phyloP scores from a whole-genome alignment of 1,139 yeast species.

The Debaryomyces sp. region DNA sequence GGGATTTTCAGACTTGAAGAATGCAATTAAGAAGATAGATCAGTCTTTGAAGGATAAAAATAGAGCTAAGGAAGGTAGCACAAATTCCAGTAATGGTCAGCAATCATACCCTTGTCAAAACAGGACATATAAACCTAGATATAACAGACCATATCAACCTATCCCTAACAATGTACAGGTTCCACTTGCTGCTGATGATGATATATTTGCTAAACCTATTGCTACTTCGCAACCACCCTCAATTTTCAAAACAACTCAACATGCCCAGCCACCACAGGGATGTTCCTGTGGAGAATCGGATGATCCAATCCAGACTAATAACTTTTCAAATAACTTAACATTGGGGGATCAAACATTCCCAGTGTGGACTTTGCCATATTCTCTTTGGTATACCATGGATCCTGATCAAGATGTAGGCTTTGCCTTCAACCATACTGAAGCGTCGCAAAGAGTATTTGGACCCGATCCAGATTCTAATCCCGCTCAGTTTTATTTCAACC shows the following conservation, averaged over 20 bases:
- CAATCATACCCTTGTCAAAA: conserved; percentile 7
- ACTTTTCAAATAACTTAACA: conserved; percentile 45
- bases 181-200: conserved; percentile 6
- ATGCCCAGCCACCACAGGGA: conserved; percentile 37
- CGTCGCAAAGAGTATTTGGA: conserved; percentile 44
- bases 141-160: background rate
- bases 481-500: conserved; percentile 48
- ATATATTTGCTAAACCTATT: conserved; percentile 27
- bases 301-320: conserved; percentile 47
- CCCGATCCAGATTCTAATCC: conserved; percentile 43
- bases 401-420: conserved; percentile 42
- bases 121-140: too few relatives aligned
- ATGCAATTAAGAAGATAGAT: conserved; percentile 27
- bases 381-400: conserved; percentile 47
- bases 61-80: background rate
- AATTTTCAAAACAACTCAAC: conserved; percentile 24
- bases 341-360: conserved; percentile 50
- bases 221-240: conserved; percentile 30
- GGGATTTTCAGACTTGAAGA: conserved; percentile 33
- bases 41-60: conserved; percentile 11
- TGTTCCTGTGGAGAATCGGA: conserved; percentile 22
- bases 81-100: conserved; percentile 3
- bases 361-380: conserved; percentile 51
- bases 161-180: background rate
- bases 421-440: conserved; percentile 49